A percentile compares a stretch with the other conserved stretches of the same genome.
Evolutionary conservation across 2,329 filamentous ascomycete genomes (phyloP).

Genomic region (Diplocarpon mali): DNA sequence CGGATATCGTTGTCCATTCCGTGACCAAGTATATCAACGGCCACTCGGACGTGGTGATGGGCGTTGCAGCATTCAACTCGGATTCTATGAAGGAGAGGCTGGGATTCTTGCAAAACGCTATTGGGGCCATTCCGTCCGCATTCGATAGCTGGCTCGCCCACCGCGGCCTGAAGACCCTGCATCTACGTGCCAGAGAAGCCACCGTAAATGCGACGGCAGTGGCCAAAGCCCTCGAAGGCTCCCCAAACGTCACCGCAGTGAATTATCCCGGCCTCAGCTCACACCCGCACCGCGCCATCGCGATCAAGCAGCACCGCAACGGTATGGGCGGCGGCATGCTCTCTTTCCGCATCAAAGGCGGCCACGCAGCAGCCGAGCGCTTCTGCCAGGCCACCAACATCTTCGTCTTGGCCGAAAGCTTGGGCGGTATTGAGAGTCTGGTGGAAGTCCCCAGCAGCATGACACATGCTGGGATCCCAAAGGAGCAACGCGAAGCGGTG

Average conservation of each 20-base stretch:
- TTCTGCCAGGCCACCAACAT: slow-evolving; percentile 87
- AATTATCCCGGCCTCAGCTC: slow-evolving; percentile 91
- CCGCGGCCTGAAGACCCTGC: slow-evolving; percentile 90
- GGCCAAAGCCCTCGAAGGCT: slow-evolving; percentile 65
- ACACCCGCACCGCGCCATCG: slow-evolving; percentile 77
- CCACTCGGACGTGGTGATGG: slow-evolving; percentile 95
- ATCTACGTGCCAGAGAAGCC: slow-evolving; percentile 81
- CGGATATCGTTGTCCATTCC: slow-evolving; percentile 92
- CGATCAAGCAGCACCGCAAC: slow-evolving; percentile 81
- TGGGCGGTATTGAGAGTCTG: slow-evolving; percentile 86
- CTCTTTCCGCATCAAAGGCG: slow-evolving; percentile 85
- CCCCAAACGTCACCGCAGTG: slow-evolving; percentile 73
- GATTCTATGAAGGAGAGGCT: slow-evolving; percentile 66
- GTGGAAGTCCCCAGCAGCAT: slow-evolving; percentile 90
- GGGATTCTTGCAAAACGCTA: slow-evolving; percentile 91
- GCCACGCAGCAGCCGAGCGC: slow-evolving; percentile 71
- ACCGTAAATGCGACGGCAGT: slow-evolving; percentile 70
- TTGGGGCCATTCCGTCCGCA: slow-evolving; percentile 84
- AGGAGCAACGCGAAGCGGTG: slow-evolving; percentile 78
- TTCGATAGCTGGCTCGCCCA: slow-evolving; percentile 99
- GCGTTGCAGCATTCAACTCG: slow-evolving; percentile 88
- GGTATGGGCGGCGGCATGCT: slow-evolving; percentile 97
- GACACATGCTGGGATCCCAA: slow-evolving; percentile 94
- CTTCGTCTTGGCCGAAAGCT: slow-evolving; percentile 85
- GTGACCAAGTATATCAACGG: slow-evolving; percentile 99